phyloP scores from a whole-genome alignment of 2,329 filamentous ascomycete genomes.

The Ophiostoma triangulosporum region DNA sequence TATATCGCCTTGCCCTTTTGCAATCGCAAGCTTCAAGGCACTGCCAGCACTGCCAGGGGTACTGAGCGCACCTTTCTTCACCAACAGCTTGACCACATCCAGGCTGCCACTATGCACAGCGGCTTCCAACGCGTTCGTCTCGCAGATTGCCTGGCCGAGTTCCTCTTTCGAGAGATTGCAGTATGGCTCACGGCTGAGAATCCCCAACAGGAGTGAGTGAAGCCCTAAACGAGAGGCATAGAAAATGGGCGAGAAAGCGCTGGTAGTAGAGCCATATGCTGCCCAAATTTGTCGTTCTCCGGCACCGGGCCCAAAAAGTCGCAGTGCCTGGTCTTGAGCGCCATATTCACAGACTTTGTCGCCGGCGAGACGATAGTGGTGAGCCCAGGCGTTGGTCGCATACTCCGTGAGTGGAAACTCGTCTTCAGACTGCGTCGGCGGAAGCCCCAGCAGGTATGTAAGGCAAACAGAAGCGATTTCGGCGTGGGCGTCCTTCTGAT shows the following conservation, averaged over 20 bases:
- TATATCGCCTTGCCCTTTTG: background rate
- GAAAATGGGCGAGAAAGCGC: background rate
- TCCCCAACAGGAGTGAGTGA: background rate
- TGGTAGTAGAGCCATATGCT: too few relatives aligned
- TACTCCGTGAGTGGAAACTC: background rate
- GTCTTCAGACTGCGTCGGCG: background rate
- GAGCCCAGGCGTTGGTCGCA: background rate
- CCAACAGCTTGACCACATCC: background rate
- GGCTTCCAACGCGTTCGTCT: background rate
- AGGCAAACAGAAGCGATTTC: slow-evolving; percentile 10
- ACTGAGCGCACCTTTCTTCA: background rate
- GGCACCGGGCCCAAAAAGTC: background rate
- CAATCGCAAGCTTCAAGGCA: background rate
- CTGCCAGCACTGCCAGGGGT: too few relatives aligned
- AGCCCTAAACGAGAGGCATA: background rate
- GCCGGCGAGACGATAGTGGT: background rate
- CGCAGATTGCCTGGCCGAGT: background rate
- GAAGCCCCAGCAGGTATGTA: slow-evolving; percentile 9
- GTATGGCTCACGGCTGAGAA: background rate
- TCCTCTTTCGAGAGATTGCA: background rate
- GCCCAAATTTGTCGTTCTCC: background rate
- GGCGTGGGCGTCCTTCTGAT: slow-evolving; percentile 5
- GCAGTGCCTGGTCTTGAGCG: background rate
- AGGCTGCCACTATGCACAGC: background rate
- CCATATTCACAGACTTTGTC: background rate